Percentiles rank a stretch among this genome's conserved stretches.
Conservation (phyloP, 495 filamentous ascomycete species). For the Tuber umbilicatum region DNA sequence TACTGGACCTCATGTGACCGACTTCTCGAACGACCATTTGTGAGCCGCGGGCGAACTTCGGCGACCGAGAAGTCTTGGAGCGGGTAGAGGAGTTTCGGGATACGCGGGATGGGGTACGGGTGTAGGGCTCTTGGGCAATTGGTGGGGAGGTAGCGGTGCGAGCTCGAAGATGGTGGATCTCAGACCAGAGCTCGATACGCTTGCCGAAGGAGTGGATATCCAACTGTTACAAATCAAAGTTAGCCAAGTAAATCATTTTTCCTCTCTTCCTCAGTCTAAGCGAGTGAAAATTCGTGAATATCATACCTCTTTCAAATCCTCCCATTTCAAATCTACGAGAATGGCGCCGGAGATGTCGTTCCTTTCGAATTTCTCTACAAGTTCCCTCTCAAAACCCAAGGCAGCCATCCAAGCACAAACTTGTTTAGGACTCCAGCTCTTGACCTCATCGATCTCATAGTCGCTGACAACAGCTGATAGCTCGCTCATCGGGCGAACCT, state of each 20-base stretch:
- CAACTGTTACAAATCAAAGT: conserved; percentile 45
- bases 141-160: conserved; percentile 54
- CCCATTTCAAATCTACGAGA: conserved; percentile 75
- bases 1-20: conserved; percentile 26
- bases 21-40: conserved; percentile 35
- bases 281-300: neutral
- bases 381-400: conserved; percentile 59
- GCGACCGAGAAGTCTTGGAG: conserved; percentile 26
- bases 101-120: conserved; percentile 21
- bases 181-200: conserved; percentile 74
- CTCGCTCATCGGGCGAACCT: conserved; percentile 42
- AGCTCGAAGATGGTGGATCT: conserved; percentile 65
- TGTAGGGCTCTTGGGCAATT: conserved; percentile 31
- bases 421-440: conserved; percentile 62
- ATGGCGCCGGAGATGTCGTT: conserved; percentile 88
- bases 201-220: conserved; percentile 90
- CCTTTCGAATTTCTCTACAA: conserved; percentile 74
- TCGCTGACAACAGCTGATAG: conserved; percentile 48
- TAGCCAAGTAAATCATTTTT: conserved; percentile 8
- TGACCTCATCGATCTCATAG: conserved; percentile 54
- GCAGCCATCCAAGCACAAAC: conserved; percentile 76
- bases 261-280: neutral
- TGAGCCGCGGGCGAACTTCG: conserved; percentile 13
- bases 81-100: conserved; percentile 30
- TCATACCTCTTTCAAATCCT: conserved; percentile 74